Evolutionary conservation across 1,284 basidiomycete species (phyloP).

Genomic region (Sphagnurus paluster): DNA sequence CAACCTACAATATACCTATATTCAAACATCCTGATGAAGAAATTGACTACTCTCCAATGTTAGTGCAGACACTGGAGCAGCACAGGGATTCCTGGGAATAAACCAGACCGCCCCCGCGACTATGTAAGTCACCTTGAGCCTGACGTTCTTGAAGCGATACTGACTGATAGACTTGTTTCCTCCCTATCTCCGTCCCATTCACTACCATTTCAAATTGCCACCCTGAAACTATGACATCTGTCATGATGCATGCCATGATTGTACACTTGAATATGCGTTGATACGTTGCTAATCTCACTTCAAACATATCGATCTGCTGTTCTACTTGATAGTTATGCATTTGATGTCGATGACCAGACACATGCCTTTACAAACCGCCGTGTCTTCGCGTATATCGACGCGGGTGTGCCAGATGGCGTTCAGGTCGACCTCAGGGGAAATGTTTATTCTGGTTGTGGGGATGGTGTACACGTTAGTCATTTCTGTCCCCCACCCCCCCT

Average conservation of each 20-base stretch:
- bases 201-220: neutral
- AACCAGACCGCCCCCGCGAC: conserved; percentile 68
- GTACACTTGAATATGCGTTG: neutral
- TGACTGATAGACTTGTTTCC: neutral
- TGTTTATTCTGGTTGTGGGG: conserved; percentile 68
- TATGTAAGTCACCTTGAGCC: too few relatives aligned
- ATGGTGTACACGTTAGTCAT: conserved; percentile 69
- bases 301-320: neutral
- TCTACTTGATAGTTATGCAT: conserved; percentile 55
- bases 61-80: conserved; percentile 56
- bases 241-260: neutral
- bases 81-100: conserved; percentile 48
- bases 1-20: neutral
- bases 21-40: neutral
- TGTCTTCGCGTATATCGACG: conserved; percentile 70
- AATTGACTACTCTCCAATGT: neutral
- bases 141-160: too few relatives aligned
- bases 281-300: neutral
- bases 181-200: neutral
- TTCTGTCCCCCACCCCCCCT: too few relatives aligned
- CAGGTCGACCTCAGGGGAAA: conserved; percentile 69
- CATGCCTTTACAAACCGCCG: conserved; percentile 62
- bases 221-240: neutral
- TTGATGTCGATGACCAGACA: conserved; percentile 63
- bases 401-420: conserved; percentile 72